Evolutionary conservation across 2,329 filamentous ascomycete genomes (phyloP).

Genomic region (Sarocladium strictum): DNA sequence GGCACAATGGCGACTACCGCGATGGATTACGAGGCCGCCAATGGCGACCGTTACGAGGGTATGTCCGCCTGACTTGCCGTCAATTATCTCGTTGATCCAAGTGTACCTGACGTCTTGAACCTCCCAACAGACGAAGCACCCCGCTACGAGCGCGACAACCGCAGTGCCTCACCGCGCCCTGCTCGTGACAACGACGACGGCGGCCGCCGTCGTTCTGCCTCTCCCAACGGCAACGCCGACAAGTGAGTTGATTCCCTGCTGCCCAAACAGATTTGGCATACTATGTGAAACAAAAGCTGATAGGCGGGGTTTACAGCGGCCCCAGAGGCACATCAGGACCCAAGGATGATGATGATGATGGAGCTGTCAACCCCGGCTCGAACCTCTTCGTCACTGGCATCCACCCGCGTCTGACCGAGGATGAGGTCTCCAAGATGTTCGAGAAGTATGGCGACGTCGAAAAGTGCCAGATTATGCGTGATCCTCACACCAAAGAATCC

Average conservation of each 20-base stretch:
- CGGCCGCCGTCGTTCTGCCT: conserved; percentile 55
- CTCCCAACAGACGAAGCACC: conserved; percentile 51
- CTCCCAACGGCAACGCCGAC: conserved; percentile 49
- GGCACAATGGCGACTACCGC: conserved; percentile 54
- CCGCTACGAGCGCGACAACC: conserved; percentile 61
- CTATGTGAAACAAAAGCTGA: too few species aligned
- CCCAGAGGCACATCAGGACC: conserved; percentile 48
- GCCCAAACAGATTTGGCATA: neutral
- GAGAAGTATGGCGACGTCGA: conserved; percentile 99
- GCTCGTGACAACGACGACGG: conserved; percentile 55
- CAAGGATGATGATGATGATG: conserved; percentile 61
- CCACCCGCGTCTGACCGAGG: conserved; percentile 83
- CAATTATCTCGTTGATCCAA: conserved; percentile 11
- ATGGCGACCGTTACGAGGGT: conserved; percentile 63
- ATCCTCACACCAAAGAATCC: conserved; percentile 96
- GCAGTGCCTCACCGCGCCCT: conserved; percentile 59
- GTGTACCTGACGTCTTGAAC: neutral
- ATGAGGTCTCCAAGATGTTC: conserved; percentile 89
- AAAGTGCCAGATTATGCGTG: conserved; percentile 99
- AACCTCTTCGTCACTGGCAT: conserved; percentile 99
- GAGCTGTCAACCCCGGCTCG: conserved; percentile 84
- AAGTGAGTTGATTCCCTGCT: conserved; percentile 10
- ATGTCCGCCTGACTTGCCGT: conserved; percentile 20
- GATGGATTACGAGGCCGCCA: conserved; percentile 66
- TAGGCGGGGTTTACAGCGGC: conserved; percentile 24